A percentile compares a stretch with the other conserved stretches of the same genome.
Evolutionary conservation across 2,329 filamentous ascomycete genomes (phyloP).

Genomic region (Nakataea oryzae): DNA sequence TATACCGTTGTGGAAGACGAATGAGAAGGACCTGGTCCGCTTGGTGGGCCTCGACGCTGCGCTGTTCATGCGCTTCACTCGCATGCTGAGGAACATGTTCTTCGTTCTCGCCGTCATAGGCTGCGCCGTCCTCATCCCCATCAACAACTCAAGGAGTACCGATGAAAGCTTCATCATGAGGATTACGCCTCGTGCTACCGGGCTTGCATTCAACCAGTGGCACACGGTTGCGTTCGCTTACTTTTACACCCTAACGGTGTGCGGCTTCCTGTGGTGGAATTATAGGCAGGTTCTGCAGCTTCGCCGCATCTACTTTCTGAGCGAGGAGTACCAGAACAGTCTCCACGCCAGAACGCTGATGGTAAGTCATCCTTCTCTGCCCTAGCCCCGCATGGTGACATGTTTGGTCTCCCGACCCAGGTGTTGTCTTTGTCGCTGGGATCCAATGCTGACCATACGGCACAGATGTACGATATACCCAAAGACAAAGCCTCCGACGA

Average conservation of each 20-base stretch:
- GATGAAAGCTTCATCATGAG: conserved; percentile 38
- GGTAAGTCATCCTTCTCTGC: conserved; percentile 27
- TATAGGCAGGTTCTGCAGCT: conserved; percentile 65
- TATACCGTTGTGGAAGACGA: conserved; percentile 63
- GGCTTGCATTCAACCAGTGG: conserved; percentile 39
- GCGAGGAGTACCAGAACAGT: conserved; percentile 77
- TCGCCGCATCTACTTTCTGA: conserved; percentile 72
- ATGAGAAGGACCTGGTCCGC: conserved; percentile 67
- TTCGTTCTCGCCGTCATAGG: conserved; percentile 60
- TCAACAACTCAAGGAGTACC: conserved; percentile 53
- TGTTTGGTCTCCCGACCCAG: background rate
- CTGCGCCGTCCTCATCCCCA: conserved; percentile 67
- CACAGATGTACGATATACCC: conserved; percentile 76
- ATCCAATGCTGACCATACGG: conserved; percentile 7
- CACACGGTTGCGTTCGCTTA: conserved; percentile 48
- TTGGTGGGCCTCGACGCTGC: conserved; percentile 85
- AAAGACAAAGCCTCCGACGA: conserved; percentile 70
- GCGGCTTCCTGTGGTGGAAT: conserved; percentile 81
- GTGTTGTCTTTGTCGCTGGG: background rate
- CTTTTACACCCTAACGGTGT: conserved; percentile 64
- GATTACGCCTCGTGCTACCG: conserved; percentile 39
- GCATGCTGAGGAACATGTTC: conserved; percentile 92
- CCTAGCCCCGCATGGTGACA: background rate
- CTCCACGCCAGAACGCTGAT: conserved; percentile 66
- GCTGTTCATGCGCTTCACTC: conserved; percentile 76